These are phyloP conservation scores for Coix lacrymajobi DNA, from an alignment of 176 grass and related monocot species.

Conservation along the genomic window DNA sequence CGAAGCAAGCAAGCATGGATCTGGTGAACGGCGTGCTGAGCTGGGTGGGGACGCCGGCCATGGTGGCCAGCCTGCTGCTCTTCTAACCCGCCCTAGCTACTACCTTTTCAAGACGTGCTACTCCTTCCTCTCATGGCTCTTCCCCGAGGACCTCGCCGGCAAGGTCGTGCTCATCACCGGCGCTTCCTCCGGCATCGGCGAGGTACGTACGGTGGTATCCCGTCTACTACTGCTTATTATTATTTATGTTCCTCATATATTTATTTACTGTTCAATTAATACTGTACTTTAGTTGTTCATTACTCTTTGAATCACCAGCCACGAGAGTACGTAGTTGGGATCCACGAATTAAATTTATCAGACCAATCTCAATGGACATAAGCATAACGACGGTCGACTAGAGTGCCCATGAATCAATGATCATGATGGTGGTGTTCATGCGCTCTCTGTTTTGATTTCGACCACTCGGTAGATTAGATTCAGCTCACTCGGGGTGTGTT, in stretches of 20 bases:
- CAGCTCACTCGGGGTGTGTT: background rate
- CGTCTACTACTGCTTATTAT: too few species aligned
- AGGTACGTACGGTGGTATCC: too few species aligned
- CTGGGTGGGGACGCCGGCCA: slow-evolving; percentile 37
- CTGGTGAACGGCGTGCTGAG: slow-evolving; percentile 38
- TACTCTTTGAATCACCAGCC: too few species aligned
- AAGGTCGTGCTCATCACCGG: slow-evolving; percentile 92
- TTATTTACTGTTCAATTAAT: too few species aligned
- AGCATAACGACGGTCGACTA: too few species aligned
- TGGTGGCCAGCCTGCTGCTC: slow-evolving; percentile 45
- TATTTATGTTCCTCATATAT: too few species aligned
- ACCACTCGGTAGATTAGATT: background rate
- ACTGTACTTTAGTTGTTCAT: too few species aligned
- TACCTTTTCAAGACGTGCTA: slow-evolving; percentile 56
- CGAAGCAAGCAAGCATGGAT: too few species aligned
- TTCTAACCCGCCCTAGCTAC: slow-evolving; percentile 62
- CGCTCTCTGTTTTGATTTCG: background rate
- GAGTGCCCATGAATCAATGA: too few species aligned
- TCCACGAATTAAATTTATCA: too few species aligned
- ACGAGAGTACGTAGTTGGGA: too few species aligned
- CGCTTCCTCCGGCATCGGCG: slow-evolving; percentile 80
- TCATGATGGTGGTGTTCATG: background rate
- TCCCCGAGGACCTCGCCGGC: slow-evolving; percentile 56
- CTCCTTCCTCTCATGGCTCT: slow-evolving; percentile 57
- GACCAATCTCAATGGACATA: too few species aligned